Base-by-base conservation (phyloP, 257 asterid genomes). In the Osmanthus fragrans region DNA sequence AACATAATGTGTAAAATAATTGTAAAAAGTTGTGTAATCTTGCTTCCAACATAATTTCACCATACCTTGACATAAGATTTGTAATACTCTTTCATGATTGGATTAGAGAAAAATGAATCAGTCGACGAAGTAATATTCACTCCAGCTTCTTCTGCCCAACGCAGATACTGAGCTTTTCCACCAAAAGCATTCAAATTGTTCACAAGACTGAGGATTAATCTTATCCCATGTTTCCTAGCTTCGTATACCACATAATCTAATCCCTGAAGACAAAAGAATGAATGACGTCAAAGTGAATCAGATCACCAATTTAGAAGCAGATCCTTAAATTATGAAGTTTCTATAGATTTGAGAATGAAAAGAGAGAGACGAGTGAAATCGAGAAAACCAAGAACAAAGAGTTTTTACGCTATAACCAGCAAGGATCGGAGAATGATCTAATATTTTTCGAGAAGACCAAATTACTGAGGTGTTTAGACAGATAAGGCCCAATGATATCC, bases 61-160 rank as follows among this genome's bases (percentile, higher is more conserved):
- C 64, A 54, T 66, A 88, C 90, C 90, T 83, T 86, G 54, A 86
- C 90, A 76, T 86, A 88, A 71, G 79, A 73, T 80, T 78, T 86
- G 82, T 85, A 88, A 68, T 82, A 85, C 11, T 40, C 74, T 71
- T 79, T 80, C 70, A 88, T 78, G 27, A 74, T 45, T 60, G 87
- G 85, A 37, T 85, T 67, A 9, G 86, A 86, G 79, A 88, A 88
- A 78, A 88, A 88, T 9, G 88, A 76, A 82, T 88, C 90, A 39
- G 64, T 71, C 23, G 84, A 82, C 30, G 88, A 76, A 32, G 85
- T 80, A 8, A 79, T 83, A 33, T 80, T 75, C 47, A 76, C 7
- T 71, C 92, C 89, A 36, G 83, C 89, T 82, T 85, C 89, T 75
- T 78, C 69, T 8, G 92, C 92, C 92, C 92, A 89, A 68, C 74